Conservation (phyloP, 306 rosid genomes). For the Sicyos edulis region DNA sequence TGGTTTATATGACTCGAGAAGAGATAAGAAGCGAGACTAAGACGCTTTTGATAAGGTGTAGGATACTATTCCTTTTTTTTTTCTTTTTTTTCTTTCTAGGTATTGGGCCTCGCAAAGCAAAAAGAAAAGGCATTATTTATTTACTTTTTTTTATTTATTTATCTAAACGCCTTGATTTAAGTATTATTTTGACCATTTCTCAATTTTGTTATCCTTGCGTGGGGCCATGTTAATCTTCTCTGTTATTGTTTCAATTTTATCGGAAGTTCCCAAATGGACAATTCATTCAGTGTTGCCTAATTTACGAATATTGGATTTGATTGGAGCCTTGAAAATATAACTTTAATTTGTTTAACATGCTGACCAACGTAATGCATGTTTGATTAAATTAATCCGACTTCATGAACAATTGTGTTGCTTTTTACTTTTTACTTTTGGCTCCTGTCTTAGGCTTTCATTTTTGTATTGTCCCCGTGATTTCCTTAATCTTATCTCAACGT, state of each 20-base stretch:
- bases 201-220: background rate
- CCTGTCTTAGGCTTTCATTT: background rate
- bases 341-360: background rate
- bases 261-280: background rate
- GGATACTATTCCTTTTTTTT: background rate
- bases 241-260: background rate
- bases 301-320: background rate
- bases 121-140: background rate
- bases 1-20: background rate
- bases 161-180: background rate
- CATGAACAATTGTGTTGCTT: background rate
- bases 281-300: background rate
- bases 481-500: background rate
- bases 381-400: background rate
- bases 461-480: background rate
- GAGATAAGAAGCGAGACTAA: background rate
- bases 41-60: background rate
- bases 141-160: background rate
- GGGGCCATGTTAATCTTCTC: background rate
- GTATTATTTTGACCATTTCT: background rate
- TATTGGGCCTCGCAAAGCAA: background rate
- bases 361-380: background rate
- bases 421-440: background rate
- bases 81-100: background rate
- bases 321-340: background rate